Percentiles rank a stretch among this genome's conserved stretches.
Evolutionary conservation across 257 asterid species (phyloP).

Genomic region (Nyctanthes arbortristis): DNA sequence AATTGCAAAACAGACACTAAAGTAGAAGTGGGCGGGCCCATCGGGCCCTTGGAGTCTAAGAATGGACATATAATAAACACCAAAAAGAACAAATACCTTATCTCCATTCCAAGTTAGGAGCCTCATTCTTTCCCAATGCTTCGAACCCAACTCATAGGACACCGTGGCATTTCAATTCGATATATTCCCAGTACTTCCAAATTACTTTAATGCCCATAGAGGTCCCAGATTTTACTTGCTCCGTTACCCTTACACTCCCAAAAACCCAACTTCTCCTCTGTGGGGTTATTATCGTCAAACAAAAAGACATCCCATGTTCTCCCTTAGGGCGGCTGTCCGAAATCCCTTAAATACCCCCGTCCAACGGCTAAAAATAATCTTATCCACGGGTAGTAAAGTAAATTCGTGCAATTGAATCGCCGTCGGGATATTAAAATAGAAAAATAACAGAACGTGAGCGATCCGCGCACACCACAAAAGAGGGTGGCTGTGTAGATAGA

Average conservation of each 20-base stretch:
- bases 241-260: neutral
- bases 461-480: constrained; percentile 67
- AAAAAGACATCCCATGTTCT: constrained; percentile 46
- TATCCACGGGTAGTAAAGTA: constrained; percentile 32
- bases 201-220: constrained; percentile 21
- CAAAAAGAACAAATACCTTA: constrained; percentile 19
- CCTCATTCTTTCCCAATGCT: constrained; percentile 48
- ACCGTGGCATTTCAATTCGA: constrained; percentile 57
- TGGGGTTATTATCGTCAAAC: constrained; percentile 52
- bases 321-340: constrained; percentile 51
- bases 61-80: constrained; percentile 6
- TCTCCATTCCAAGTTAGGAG: constrained; percentile 21
- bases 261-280: neutral
- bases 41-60: too few relatives aligned
- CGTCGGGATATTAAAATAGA: constrained; percentile 35
- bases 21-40: constrained; percentile 13
- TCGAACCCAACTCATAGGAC: constrained; percentile 40
- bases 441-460: constrained; percentile 42
- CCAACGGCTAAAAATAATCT: constrained; percentile 30
- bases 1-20: too few relatives aligned
- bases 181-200: constrained; percentile 21
- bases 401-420: neutral
- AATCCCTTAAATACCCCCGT: constrained; percentile 41
- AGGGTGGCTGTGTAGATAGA: constrained; percentile 35
- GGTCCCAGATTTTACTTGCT: neutral